These are phyloP conservation scores for Aspergillus bombycis DNA, from an alignment of 2,329 filamentous ascomycete species.

Conservation along the genomic window DNA sequence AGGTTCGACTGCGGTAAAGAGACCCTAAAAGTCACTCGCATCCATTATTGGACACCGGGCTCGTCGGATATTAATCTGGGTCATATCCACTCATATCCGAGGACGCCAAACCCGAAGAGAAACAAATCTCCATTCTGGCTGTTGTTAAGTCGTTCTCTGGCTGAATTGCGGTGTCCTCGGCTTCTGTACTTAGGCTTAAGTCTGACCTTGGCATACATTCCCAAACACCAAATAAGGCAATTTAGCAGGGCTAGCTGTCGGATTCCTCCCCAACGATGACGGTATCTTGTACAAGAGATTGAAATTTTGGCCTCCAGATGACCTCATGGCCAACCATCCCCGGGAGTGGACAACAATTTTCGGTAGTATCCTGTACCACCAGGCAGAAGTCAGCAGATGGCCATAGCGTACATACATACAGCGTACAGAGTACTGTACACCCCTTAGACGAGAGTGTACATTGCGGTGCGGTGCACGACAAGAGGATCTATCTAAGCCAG, in stretches of 20 bases:
- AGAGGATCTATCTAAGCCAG: not conserved
- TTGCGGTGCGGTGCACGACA: not conserved
- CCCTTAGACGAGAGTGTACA: not conserved
- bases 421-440: not conserved
- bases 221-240: not conserved
- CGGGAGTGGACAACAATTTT: not conserved
- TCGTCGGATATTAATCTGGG: slow-evolving; percentile 18
- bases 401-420: slow-evolving; percentile 8
- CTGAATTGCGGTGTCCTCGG: slow-evolving; percentile 2
- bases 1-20: slow-evolving; percentile 3
- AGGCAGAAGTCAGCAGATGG: not conserved
- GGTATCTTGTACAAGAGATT: not conserved
- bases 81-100: slow-evolving; percentile 9
- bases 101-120: not conserved
- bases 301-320: not conserved
- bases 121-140: not conserved
- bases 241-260: not conserved
- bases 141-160: not conserved
- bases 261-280: slow-evolving; percentile 3
- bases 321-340: slow-evolving; percentile 1
- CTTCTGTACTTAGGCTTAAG: slow-evolving; percentile 1
- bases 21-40: slow-evolving; percentile 1
- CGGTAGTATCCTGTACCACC: not conserved
- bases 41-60: slow-evolving; percentile 5
- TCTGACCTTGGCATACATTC: slow-evolving; percentile 7